Evolutionary conservation across 805 yeast species (phyloP).

Genomic region (Clavispora vitiphila): DNA sequence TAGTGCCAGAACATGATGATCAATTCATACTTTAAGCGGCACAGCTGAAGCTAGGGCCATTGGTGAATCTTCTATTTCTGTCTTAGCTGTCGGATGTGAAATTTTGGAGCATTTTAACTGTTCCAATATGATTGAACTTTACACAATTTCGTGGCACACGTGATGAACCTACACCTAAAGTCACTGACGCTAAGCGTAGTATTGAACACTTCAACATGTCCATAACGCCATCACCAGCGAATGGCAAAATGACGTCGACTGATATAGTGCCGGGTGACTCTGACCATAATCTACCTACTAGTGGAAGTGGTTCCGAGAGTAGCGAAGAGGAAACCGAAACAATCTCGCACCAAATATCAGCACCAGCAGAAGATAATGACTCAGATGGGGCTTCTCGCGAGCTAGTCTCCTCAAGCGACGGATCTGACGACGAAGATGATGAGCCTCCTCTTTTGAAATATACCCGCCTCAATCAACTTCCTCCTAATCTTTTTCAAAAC

Average conservation of each 20-base stretch:
- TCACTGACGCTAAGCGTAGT: background rate
- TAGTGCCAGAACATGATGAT: too few relatives aligned
- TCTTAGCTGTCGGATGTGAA: too few relatives aligned
- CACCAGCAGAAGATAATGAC: background rate
- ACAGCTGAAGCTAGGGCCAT: too few relatives aligned
- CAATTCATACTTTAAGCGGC: too few relatives aligned
- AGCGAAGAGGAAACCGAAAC: background rate
- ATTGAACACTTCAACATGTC: background rate
- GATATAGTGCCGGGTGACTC: background rate
- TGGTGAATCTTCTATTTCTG: too few relatives aligned
- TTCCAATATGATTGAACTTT: too few relatives aligned
- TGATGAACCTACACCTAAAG: background rate
- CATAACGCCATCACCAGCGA: background rate
- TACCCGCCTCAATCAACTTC: constrained; percentile 61
- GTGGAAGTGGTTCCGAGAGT: background rate
- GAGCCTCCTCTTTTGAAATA: constrained; percentile 76
- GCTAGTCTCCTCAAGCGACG: background rate
- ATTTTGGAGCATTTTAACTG: too few relatives aligned
- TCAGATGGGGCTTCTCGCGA: background rate
- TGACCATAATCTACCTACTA: too few relatives aligned
- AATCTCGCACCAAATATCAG: background rate
- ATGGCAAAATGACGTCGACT: background rate
- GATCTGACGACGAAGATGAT: constrained; percentile 9
- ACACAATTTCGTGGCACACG: too few relatives aligned
- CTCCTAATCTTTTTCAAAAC: constrained; percentile 60